Evolutionary conservation across 108 stramenopile species (phyloP), one percentile per base, ranked within the genome.

Genomic region (Epithemia pelagica): DNA sequence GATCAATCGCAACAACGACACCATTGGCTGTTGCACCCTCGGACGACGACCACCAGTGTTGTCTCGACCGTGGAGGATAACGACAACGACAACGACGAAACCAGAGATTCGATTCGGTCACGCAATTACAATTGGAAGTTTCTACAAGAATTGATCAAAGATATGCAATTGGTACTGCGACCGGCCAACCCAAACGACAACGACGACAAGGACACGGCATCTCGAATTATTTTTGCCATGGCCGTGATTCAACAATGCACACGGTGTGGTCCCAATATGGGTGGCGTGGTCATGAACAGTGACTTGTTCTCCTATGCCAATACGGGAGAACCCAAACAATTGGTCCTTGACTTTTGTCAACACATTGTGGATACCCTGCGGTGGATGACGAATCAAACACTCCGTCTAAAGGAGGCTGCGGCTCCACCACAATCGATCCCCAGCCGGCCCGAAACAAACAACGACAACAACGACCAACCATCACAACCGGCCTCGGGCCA

Each of bases 171-270:
- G 37, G 37, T n/a, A n/a, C n/a, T n/a, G n/a, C n/a, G n/a, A n/a
- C n/a, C n/a, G n/a, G n/a, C n/a, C n/a, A n/a, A n/a, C 37, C 37
- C 37, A 46, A 57, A 66, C 15, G 89, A 88, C 15, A 66, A 88
- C 58, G 46, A 68, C 15, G 76, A 72, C 1, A 60, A 78, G 21
- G 87, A 94, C 62, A 33, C 75, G 15, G 10, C 37, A 46, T n/a
- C n/a, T n/a, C n/a, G n/a, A n/a, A n/a, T n/a, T n/a, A 55, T 89
- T 1, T 32, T 74, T 29, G 89, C 90, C 3, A 65, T 89, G 61
- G 88, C 83, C 27, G 90, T 92, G n/a, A 72, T 95, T 53, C 89
- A 88, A 69, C 89, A 89, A 70, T 95, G 94, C 67, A 92, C 94
- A 20, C 70, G 94, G 37, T n/a, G n/a, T n/a, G n/a, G n/a, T n/a